Evolutionary conservation across 2,329 filamentous ascomycete genomes (phyloP), one percentile per base, ranked within the genome.

Genomic region (Alternaria conjuncta): DNA sequence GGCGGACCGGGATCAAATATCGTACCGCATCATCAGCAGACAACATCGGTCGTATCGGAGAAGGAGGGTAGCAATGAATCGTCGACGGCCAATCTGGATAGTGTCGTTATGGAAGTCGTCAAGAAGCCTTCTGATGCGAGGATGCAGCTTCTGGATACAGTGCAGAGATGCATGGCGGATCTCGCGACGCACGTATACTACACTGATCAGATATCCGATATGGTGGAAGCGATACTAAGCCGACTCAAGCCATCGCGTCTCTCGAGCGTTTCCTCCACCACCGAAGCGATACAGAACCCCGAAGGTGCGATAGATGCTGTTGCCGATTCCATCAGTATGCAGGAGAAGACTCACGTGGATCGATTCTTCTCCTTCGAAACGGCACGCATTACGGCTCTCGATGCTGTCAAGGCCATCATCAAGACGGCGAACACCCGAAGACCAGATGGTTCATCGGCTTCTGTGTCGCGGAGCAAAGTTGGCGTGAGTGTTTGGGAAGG

Each of bases 101-200:
- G 71, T 2, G 72, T 78, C 1, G 78, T 80, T 20, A 76, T 80
- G 60, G 82, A 84, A 55, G 68, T 81, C 26, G 78, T 82, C 12
- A 77, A 81, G 26, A 78, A 85, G 7, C 86, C 90, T 60, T 86
- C 84, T 3, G 75, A 79, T 3, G 77, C 81, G 15, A 86, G 90
- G 54, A 85, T 86, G 66, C 86, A 90, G 69, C 84, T 97, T 15
- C 82, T 97, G 26, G 80, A 84, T 32, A 87, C 90, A 30, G 86
- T 98, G 15, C 90, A 96, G 77, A 86, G 88, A 70, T 97, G 93
- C 80, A 94, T 97, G 65, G 93, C 93, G n/a, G 89, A 94, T 76
- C 84, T 99, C 26, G 94, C 94, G 3, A 97, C 93, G 1, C 96
- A 99, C 75, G 90, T 97, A 30, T 99, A 99, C 83, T 99, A 99